Evolutionary conservation across 305 asterid species (phyloP).

Genomic region (Rubia peregrina): DNA sequence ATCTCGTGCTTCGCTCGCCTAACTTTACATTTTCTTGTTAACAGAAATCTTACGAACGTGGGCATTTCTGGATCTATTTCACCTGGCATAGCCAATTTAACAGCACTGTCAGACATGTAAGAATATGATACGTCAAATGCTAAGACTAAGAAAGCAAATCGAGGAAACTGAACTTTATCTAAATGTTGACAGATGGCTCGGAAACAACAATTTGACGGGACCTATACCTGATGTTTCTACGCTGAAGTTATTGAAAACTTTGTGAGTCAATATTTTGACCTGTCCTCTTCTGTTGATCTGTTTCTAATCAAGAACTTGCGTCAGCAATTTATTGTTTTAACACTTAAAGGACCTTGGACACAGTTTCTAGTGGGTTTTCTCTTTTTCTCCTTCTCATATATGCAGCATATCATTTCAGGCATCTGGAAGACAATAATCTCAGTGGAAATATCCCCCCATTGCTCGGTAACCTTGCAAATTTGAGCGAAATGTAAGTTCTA

Average conservation of each 20-base stretch:
- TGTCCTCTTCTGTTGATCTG: neutral
- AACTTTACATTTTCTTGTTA: conserved; percentile 5
- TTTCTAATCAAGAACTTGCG: neutral
- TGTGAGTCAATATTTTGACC: conserved; percentile 46
- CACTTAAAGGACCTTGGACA: neutral
- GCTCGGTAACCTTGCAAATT: conserved; percentile 42
- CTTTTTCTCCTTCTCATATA: conserved; percentile 2
- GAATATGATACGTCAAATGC: conserved; percentile 21
- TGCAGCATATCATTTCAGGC: conserved; percentile 40
- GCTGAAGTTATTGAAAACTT: conserved; percentile 44
- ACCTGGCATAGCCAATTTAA: conserved; percentile 50
- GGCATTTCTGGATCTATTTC: conserved; percentile 68
- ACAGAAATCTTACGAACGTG: conserved; percentile 68
- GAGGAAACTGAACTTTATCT: conserved; percentile 18
- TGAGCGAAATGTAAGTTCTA: conserved; percentile 67
- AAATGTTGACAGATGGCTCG: conserved; percentile 51
- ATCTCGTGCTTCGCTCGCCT: neutral
- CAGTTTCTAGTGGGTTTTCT: neutral
- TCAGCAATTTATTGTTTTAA: neutral
- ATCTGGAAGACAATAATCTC: conserved; percentile 65
- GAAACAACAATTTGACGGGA: conserved; percentile 69
- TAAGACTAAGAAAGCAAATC: conserved; percentile 5
- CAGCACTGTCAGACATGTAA: conserved; percentile 73
- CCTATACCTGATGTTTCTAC: conserved; percentile 63
- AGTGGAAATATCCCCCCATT: conserved; percentile 59